Base-by-base conservation (phyloP, 192 early-diverging fungal species). In the Oehlia diaphana region DNA sequence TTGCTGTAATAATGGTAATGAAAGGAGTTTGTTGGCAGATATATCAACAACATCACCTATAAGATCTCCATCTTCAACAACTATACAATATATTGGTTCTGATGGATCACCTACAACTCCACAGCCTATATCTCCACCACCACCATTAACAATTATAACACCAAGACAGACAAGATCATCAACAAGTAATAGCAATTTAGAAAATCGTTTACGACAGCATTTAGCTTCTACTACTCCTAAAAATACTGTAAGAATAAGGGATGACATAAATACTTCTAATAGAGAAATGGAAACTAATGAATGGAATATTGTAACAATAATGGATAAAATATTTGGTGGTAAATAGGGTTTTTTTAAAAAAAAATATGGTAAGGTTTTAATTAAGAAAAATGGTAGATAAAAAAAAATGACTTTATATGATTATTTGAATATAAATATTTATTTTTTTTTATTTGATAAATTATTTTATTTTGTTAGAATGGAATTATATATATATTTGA, bases 121-220 rank as follows among this genome's bases (percentile, higher is more conserved):
- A 63, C 65, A 66, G 21, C 77, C 37, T 26, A 23, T 42, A 9
- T 16, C 75, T 4, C 21, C 63, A 44, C 58, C 75, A 65, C 77
- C 77, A 53, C 63, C 77, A 78, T 47, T 65, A 69, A 19, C 39
- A 58, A 78, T 39, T 26, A 58, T 47, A 12, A 61, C 77, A 10
- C 39, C 47, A 5, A 66, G 19, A 35, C 64, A 78, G 69, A 33
- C 50, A 78, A 44, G 65, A 33, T 68, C 35, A 31, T 49, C 28
- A 7, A 19, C 44, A 9, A 68, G 28, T 68, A 69, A 66, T 69
- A 31, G 50, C 10, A 49, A 66, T 69, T 68, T 78, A 33, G 65
- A 78, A 69, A 19, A 47, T 53, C 37, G 77, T 37, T 49, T 78
- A n/a, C 39, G 77, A 53, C 64, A 78, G 49, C 77, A 78, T 78